Evolutionary conservation across 495 filamentous ascomycete species (phyloP).

Genomic region (Hyaloscypha bicolor): DNA sequence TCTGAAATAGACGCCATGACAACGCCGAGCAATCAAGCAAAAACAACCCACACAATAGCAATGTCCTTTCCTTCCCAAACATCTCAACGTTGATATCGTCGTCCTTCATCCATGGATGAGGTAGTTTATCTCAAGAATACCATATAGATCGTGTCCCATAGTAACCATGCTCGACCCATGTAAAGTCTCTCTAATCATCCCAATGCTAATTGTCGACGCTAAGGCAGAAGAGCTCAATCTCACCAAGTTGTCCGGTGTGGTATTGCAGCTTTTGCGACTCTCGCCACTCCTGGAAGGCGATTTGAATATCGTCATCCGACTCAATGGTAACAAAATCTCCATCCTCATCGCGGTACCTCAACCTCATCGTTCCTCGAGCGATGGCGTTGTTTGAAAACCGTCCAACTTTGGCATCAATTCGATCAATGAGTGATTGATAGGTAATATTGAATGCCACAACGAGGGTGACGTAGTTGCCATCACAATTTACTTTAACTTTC

Average conservation of each 20-base stretch:
- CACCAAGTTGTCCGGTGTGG: conserved; percentile 67
- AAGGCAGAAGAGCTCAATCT: conserved; percentile 78
- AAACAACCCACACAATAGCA: conserved; percentile 17
- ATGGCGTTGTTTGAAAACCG: conserved; percentile 81
- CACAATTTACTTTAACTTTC: conserved; percentile 91
- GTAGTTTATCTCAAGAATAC: conserved; percentile 16
- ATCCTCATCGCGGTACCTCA: conserved; percentile 91
- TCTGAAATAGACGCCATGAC: conserved; percentile 18
- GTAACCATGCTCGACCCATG: conserved; percentile 14
- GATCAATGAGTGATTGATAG: conserved; percentile 88
- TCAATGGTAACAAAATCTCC: conserved; percentile 91
- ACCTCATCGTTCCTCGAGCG: conserved; percentile 70
- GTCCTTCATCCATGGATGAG: conserved; percentile 21
- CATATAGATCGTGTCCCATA: conserved; percentile 20
- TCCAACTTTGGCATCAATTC: conserved; percentile 94
- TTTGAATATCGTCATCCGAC: conserved; percentile 91
- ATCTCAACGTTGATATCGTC: conserved; percentile 32
- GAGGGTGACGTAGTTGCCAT: conserved; percentile 80
- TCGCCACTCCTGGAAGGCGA: conserved; percentile 90
- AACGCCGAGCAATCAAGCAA: conserved; percentile 20
- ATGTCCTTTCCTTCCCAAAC: conserved; percentile 23
- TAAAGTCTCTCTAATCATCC: neutral
- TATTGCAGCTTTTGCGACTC: conserved; percentile 69
- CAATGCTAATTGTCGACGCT: conserved; percentile 29
- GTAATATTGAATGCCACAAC: conserved; percentile 92